Evolutionary conservation across 352 stramenopile genomes (phyloP), one percentile per base, ranked within the genome.

Genomic region (Phytophthora pinifolia): DNA sequence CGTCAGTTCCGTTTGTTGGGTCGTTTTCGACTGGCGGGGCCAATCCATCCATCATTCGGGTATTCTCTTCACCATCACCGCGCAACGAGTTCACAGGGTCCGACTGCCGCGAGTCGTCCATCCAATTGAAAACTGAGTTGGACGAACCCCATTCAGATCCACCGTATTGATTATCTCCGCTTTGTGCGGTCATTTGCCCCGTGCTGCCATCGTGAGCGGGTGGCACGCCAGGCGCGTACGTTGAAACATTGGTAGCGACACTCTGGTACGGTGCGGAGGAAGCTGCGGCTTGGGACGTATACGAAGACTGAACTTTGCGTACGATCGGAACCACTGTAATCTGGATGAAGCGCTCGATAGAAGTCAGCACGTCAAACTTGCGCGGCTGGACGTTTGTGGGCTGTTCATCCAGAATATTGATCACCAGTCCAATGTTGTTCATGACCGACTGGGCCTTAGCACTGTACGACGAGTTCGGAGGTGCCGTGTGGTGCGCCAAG

Each of bases 311-410:
- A 4, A 92, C 75, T 47, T 89, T 88, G 17, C 67, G 68, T 3
- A 92, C 79, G 31, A 95, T 92, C 14, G 85, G 83, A 25, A 86
- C 56, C 20, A 95, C 80, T 3, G 81, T 90, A 39, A 74, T 83
- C 37, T 84, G 67, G 33, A 95, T 88, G 29, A 95, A 95, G 15
- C 70, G 69, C 48, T 95, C 85, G 30, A 95, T 93, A 9, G 85
- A 88, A 17, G 72, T 70, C 8, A 95, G 55, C 30, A 92, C 75
- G 29, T 91, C 74, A 17, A 88, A 63, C 9, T 84, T 76, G 9
- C 81, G 68, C 12, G 79, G 77, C 44, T 88, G 78, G 2, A 72
- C 39, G 33, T 56, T 66, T n/a, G 65, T 76, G 6, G 62, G 61
- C 22, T 60, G 54, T 33, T 78, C 65, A 12, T 76, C 73, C 36